Percentiles rank a stretch among this genome's conserved stretches.
phyloP scores from a whole-genome alignment of 2,329 filamentous ascomycete genomes.

The Aspergillus pseudoviridinutans region DNA sequence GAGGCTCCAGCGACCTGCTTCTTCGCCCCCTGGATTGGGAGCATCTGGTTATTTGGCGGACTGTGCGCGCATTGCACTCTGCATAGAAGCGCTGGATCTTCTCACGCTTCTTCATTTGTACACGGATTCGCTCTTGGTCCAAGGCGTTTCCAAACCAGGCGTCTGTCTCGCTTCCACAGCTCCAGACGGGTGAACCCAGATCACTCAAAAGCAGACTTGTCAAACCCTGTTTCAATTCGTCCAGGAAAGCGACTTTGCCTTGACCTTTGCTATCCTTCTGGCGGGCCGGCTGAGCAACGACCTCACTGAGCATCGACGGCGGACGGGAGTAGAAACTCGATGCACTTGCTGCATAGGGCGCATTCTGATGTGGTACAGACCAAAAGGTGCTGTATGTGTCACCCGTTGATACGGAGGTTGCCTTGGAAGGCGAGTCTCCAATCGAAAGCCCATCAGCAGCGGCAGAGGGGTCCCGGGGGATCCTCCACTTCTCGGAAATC shows the following conservation, averaged over 20 bases:
- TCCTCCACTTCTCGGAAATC: constrained; percentile 62
- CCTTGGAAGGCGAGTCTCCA: constrained; percentile 60
- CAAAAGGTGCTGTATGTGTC: constrained; percentile 80
- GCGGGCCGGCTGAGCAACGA: constrained; percentile 27
- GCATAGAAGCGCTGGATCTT: constrained; percentile 37
- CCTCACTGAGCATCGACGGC: constrained; percentile 40
- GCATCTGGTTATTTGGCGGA: constrained; percentile 21
- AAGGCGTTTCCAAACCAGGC: constrained; percentile 65
- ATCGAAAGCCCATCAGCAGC: constrained; percentile 60
- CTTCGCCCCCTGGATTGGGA: constrained; percentile 23
- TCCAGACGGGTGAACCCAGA: constrained; percentile 78
- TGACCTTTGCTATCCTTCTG: constrained; percentile 45
- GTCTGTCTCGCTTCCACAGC: constrained; percentile 89
- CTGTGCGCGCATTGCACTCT: constrained; percentile 31
- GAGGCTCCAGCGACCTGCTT: constrained; percentile 32
- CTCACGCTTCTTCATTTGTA: constrained; percentile 38
- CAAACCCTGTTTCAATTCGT: constrained; percentile 71
- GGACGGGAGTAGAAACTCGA: constrained; percentile 52
- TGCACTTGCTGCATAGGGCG: constrained; percentile 60
- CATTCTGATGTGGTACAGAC: constrained; percentile 74
- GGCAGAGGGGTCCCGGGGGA: constrained; percentile 54
- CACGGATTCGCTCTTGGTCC: constrained; percentile 46
- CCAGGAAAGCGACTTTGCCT: constrained; percentile 74
- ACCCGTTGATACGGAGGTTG: constrained; percentile 65
- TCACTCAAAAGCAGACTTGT: constrained; percentile 86